Percentiles rank a stretch among this genome's conserved stretches.
phyloP scores from a whole-genome alignment of 192 early-diverging fungal species.

The Allomyces macrogynus region DNA sequence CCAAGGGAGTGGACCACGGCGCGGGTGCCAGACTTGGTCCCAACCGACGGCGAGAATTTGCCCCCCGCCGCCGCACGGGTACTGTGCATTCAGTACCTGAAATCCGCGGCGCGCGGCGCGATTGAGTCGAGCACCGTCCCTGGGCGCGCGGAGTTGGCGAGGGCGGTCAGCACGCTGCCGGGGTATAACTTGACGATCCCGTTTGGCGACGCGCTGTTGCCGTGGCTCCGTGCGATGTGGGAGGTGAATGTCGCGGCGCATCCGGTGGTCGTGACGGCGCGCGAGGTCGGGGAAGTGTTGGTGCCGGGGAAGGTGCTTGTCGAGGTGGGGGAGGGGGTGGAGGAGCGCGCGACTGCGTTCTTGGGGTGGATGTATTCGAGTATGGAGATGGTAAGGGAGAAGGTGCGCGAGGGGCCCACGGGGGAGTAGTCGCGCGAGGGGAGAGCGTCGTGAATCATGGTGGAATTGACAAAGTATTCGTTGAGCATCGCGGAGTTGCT shows the following conservation, averaged over 20 bases:
- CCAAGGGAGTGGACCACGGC: not conserved
- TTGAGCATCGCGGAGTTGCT: no score
- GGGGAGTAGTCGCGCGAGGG: no score
- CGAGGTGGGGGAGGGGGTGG: no score
- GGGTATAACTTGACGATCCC: not conserved
- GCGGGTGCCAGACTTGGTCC: not conserved
- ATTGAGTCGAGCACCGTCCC: not conserved
- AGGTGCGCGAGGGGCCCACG: no score
- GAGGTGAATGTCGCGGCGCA: not conserved
- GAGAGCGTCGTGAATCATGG: no score
- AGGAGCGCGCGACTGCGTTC: no score
- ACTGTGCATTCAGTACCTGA: not conserved
- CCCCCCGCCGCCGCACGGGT: not conserved
- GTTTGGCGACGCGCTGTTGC: not conserved
- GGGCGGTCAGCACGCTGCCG: not conserved
- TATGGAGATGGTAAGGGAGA: no score
- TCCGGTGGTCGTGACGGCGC: not conserved
- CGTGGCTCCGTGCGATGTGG: not conserved
- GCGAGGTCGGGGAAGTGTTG: no score
- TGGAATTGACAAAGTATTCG: no score
- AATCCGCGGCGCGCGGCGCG: not conserved
- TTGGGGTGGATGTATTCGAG: no score
- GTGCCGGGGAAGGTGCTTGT: no score
- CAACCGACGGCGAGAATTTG: not conserved
- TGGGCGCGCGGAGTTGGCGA: not conserved